Percentiles rank a stretch among this genome's conserved stretches.
Conservation (phyloP, 805 yeast species). For the Schizosaccharomyces cryophilus region DNA sequence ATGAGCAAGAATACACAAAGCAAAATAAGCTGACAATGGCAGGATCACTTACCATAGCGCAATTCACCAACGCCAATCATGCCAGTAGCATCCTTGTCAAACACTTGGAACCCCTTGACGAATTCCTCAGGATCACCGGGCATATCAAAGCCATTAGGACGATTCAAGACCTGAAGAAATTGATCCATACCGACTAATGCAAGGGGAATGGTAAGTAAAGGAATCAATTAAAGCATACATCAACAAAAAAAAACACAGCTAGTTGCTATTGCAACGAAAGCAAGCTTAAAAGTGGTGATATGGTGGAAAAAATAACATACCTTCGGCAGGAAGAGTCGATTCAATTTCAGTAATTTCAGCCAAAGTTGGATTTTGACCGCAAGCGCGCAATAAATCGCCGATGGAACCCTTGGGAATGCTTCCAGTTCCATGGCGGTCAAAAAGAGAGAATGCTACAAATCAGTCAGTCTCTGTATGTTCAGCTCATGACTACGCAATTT, state of each 20-base stretch:
- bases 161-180: constrained; percentile 42
- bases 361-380: constrained; percentile 93
- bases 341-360: constrained; percentile 52
- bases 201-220: neutral
- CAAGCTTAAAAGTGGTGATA: too few species aligned
- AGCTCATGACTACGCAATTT: constrained; percentile 26
- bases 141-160: constrained; percentile 73
- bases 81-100: constrained; percentile 88
- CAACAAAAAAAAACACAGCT: constrained; percentile 35
- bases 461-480: neutral
- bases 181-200: neutral
- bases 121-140: constrained; percentile 82
- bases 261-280: constrained; percentile 5
- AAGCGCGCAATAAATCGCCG: constrained; percentile 86
- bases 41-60: constrained; percentile 31
- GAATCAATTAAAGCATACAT: constrained; percentile 15
- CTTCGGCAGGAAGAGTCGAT: constrained; percentile 16
- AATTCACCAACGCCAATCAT: constrained; percentile 93
- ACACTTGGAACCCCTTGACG: constrained; percentile 87
- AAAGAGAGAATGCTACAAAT: constrained; percentile 59
- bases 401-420: constrained; percentile 58
- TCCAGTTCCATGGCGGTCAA: constrained; percentile 90
- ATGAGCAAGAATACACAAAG: neutral
- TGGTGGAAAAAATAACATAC: constrained; percentile 4
- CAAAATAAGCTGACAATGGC: neutral